phyloP scores from a whole-genome alignment of 2,329 filamentous ascomycete species.

The Escovopsis sp. region DNA sequence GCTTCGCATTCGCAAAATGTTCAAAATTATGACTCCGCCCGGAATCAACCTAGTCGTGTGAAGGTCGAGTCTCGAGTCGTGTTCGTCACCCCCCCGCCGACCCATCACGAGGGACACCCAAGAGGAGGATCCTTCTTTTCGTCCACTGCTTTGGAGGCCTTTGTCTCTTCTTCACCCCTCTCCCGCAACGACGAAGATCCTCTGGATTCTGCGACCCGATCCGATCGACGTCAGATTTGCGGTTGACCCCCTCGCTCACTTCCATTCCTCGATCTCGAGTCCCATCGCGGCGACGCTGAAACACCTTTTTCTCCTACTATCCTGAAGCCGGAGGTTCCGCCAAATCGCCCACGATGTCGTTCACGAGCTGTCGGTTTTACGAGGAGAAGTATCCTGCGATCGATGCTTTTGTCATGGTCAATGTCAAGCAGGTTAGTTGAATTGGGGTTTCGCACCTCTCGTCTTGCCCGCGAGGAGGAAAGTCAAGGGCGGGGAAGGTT shows the following conservation, averaged over 20 bases:
- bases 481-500: too few species aligned
- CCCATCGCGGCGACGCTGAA: constrained; percentile 1
- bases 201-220: constrained; percentile 2
- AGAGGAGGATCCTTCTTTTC: background rate
- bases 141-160: background rate
- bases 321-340: constrained; percentile 4
- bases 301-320: background rate
- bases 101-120: background rate
- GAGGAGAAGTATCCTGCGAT: constrained; percentile 92
- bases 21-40: constrained; percentile 27
- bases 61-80: constrained; percentile 5
- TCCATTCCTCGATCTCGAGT: constrained; percentile 12
- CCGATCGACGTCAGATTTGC: constrained; percentile 1
- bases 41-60: constrained; percentile 3
- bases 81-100: constrained; percentile 6
- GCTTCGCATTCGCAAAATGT: constrained; percentile 19
- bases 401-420: constrained; percentile 99
- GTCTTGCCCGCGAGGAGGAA: background rate
- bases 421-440: constrained; percentile 75
- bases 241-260: constrained; percentile 8
- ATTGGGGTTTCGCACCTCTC: background rate
- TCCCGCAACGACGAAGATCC: too few species aligned
- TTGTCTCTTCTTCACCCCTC: too few species aligned
- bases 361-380: constrained; percentile 94
- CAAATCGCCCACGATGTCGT: constrained; percentile 60